Percentiles rank a stretch among this genome's conserved stretches.
Evolutionary conservation across 306 rosid genomes (phyloP).

Genomic region (Rosa chinensis): DNA sequence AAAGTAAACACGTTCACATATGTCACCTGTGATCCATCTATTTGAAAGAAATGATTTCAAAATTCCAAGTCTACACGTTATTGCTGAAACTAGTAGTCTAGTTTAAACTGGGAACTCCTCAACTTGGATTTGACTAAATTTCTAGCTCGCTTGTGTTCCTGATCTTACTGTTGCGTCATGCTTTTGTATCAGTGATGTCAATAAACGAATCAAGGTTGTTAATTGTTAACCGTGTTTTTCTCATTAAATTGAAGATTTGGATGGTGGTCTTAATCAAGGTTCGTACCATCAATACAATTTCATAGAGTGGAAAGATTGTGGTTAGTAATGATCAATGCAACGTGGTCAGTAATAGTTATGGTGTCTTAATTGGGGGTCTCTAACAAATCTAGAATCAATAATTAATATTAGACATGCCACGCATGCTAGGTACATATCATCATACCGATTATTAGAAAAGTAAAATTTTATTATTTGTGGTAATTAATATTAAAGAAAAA

Average conservation of each 20-base stretch:
- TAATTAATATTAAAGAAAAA: too few species aligned
- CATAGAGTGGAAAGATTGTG: background rate
- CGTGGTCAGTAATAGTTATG: background rate
- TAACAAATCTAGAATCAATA: background rate
- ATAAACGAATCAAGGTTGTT: background rate
- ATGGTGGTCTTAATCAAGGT: slow-evolving; percentile 14
- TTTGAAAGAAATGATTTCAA: background rate
- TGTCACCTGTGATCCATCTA: too few species aligned
- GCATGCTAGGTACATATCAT: too few species aligned
- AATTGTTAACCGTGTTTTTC: background rate
- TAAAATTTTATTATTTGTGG: too few species aligned
- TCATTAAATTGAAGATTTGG: background rate
- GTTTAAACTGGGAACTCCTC: background rate
- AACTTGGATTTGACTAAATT: background rate
- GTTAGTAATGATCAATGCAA: background rate
- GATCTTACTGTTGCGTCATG: slow-evolving; percentile 38
- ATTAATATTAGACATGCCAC: background rate
- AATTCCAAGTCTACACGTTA: slow-evolving; percentile 27
- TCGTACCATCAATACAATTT: background rate
- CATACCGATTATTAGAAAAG: too few species aligned
- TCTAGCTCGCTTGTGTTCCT: background rate
- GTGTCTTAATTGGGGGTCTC: background rate
- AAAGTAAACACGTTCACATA: background rate
- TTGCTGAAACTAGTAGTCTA: background rate
- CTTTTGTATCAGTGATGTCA: slow-evolving; percentile 54